phyloP scores from a whole-genome alignment of 1,284 basidiomycete genomes.

The Puccinia coronata region DNA sequence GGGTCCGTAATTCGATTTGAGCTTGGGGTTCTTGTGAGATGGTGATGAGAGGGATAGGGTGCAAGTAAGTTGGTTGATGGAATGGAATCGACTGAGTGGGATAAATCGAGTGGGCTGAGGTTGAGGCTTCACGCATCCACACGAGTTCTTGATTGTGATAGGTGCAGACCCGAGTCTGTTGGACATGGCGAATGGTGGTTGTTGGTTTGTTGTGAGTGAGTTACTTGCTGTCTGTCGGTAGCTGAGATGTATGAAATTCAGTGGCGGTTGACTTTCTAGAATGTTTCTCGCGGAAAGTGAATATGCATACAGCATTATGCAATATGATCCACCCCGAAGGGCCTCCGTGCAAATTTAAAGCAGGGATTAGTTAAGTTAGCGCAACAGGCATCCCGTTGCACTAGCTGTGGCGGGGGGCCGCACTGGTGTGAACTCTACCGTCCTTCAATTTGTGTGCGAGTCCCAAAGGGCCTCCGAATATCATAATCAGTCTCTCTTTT shows the following conservation, averaged over 20 bases:
- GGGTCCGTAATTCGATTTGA: neutral
- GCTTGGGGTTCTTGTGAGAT: neutral
- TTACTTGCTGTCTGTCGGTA: too few species aligned
- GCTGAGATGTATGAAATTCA: too few species aligned
- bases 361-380: too few species aligned
- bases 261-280: too few species aligned
- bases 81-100: neutral
- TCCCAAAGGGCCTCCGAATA: too few species aligned
- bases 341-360: too few species aligned
- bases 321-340: neutral
- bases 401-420: too few species aligned
- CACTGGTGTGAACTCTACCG: too few species aligned
- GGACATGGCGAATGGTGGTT: neutral
- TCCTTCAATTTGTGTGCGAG: too few species aligned
- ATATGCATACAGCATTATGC: neutral
- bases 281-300: neutral
- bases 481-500: too few species aligned
- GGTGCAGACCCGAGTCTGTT: neutral
- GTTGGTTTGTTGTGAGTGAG: neutral
- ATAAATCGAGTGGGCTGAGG: neutral
- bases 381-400: too few species aligned
- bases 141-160: conserved; percentile 16
- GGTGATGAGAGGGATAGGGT: neutral
- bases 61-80: neutral
- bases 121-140: conserved; percentile 16